These are phyloP conservation scores for Oryza meyeriana DNA, from an alignment of 176 grass and related monocot genomes.

Conservation along the genomic window DNA sequence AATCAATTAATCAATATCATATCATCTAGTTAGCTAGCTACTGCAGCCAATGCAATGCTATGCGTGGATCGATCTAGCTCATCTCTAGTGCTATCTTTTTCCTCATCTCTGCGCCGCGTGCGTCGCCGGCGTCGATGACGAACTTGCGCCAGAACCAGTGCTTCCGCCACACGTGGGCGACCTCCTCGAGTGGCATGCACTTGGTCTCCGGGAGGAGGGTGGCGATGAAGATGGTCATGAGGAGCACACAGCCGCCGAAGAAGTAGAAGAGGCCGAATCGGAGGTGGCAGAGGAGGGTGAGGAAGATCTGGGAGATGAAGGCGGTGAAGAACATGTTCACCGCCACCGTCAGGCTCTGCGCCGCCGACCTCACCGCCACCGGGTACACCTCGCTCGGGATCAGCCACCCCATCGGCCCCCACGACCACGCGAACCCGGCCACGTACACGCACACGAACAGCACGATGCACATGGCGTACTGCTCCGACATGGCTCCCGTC, in stretches of 20 bases:
- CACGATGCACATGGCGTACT: slow-evolving; percentile 64
- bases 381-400: slow-evolving; percentile 58
- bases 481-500: slow-evolving; percentile 48
- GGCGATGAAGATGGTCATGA: slow-evolving; percentile 64
- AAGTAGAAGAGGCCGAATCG: slow-evolving; percentile 59
- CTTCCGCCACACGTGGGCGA: slow-evolving; percentile 39
- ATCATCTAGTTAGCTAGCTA: background rate
- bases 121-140: slow-evolving; percentile 34
- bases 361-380: slow-evolving; percentile 33
- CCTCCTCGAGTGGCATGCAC: slow-evolving; percentile 47
- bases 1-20: background rate
- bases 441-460: slow-evolving; percentile 65
- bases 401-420: slow-evolving; percentile 53
- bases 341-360: slow-evolving; percentile 44
- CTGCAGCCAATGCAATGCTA: too few species aligned
- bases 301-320: slow-evolving; percentile 54
- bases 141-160: slow-evolving; percentile 60
- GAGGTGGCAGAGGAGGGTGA: slow-evolving; percentile 54
- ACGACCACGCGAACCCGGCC: slow-evolving; percentile 54
- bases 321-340: slow-evolving; percentile 65
- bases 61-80: slow-evolving; percentile 10
- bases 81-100: slow-evolving; percentile 67
- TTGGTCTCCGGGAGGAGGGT: slow-evolving; percentile 56
- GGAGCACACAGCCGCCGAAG: slow-evolving; percentile 42
- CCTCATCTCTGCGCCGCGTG: slow-evolving; percentile 48